Base-by-base conservation (phyloP, 495 filamentous ascomycete species). In the Terfezia claveryi region DNA sequence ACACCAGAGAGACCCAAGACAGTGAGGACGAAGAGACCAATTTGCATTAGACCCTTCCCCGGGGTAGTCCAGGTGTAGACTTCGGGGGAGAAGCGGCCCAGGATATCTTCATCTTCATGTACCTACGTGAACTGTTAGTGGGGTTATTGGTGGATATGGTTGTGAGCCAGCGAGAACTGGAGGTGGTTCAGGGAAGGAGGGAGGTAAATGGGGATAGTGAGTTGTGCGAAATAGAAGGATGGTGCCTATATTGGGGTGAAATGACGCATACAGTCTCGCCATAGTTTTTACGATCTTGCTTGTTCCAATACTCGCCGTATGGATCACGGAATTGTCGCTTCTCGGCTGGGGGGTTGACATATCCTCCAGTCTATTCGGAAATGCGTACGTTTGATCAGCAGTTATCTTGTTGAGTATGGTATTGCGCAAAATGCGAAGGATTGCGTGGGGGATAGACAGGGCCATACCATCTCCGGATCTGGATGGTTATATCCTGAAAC, bases 31-130 rank as follows among this genome's bases (percentile, higher is more conserved):
- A 94, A 94, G 58, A 67, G 70, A 52, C 85, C 85, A 55, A 92
- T 65, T 68, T 88, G 79, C 46, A 83, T 64, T 50, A 80, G 63
- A 51, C 79, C 87, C 71, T 80, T 85, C 61, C 77, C 73, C 27
- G 88, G 67, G 44, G 74, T 76, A 57, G 81, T 77, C 71, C 91
- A 88, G 23, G 78, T 88, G 70, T 99, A 96, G 60, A 88, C 82
- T 64, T 94, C 79, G 2, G 84, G 77, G 52, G 82, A 81, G 71
- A 99, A 89, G 55, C 93, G 80, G 63, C 89, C 88, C 20, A 96
- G 74, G 54, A 94, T 79, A 67, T 99, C 92, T 65, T 96, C 81
- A 69, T 99, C 92, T 70, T 99, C 92, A 68, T 99, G 89, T 32
- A 93, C 27, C 27, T 32, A 32, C 7, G 32, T 59, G 27, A 32